A percentile compares a stretch with the other conserved stretches of the same genome.
These are phyloP conservation scores for Gymnopilus dilepis DNA, from an alignment of 768 basidiomycete genomes.

Conservation along the genomic window DNA sequence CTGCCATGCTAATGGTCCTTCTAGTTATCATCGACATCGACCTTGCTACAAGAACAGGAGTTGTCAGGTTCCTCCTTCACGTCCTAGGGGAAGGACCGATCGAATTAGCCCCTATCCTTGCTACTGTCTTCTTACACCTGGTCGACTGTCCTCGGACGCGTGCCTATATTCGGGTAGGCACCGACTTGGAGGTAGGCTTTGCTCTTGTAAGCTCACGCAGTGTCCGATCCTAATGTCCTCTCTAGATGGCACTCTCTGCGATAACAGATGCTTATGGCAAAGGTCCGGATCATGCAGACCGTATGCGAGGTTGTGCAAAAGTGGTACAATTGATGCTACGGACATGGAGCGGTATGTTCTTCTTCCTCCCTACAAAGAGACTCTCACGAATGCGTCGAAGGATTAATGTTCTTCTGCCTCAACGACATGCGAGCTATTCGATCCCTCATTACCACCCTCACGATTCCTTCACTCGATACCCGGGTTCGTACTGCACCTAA, in stretches of 20 bases:
- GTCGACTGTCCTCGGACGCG: conserved; percentile 87
- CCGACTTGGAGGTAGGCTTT: conserved; percentile 81
- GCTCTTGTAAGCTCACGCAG: background rate
- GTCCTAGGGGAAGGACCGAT: conserved; percentile 88
- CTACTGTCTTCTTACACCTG: conserved; percentile 80
- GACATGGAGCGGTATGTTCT: conserved; percentile 87
- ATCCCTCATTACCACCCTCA: conserved; percentile 82
- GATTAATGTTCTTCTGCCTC: conserved; percentile 93
- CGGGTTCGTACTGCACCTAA: conserved; percentile 63
- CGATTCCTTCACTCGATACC: conserved; percentile 86
- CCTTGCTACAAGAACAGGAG: conserved; percentile 79
- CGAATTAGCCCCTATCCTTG: conserved; percentile 80
- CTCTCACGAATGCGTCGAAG: conserved; percentile 36
- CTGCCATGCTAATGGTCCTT: background rate
- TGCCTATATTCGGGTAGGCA: conserved; percentile 75
- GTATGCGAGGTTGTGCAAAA: conserved; percentile 77
- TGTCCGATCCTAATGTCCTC: background rate
- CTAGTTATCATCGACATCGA: conserved; percentile 89
- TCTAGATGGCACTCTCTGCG: conserved; percentile 81
- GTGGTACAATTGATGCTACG: conserved; percentile 84
- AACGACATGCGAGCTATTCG: conserved; percentile 86
- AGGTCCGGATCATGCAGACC: conserved; percentile 75
- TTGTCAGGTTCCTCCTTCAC: conserved; percentile 85
- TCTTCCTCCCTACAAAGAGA: background rate
- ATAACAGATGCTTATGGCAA: conserved; percentile 95